These are phyloP conservation scores for Apiospora aurea DNA, from an alignment of 2,329 filamentous ascomycete species.

Conservation along the genomic window DNA sequence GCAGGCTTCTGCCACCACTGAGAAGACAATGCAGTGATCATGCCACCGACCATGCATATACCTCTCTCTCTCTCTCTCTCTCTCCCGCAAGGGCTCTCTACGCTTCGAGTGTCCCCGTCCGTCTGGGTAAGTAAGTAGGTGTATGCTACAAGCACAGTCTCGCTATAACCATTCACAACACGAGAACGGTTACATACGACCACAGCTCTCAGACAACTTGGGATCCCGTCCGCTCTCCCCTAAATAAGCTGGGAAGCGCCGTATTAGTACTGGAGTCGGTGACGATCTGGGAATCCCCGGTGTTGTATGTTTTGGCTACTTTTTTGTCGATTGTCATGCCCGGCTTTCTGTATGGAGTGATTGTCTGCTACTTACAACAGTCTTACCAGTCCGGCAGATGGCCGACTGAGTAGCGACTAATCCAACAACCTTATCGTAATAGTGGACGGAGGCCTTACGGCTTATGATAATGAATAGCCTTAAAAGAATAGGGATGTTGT, in stretches of 20 bases:
- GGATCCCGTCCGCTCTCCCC: slow-evolving; percentile 22
- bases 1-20: neutral
- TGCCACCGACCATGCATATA: no score
- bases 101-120: no score
- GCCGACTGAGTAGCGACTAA: no score
- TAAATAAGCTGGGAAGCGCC: slow-evolving; percentile 21
- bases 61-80: no score
- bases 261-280: slow-evolving; percentile 18
- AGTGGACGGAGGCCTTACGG: neutral
- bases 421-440: no score
- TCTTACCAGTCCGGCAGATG: neutral
- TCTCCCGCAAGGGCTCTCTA: neutral
- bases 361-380: neutral
- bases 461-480: neutral
- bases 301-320: slow-evolving; percentile 13
- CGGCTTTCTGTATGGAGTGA: neutral
- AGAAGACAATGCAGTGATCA: no score
- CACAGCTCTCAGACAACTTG: slow-evolving; percentile 20
- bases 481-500: neutral
- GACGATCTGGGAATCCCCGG: slow-evolving; percentile 19
- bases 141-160: no score
- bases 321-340: neutral
- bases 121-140: no score
- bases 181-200: neutral
- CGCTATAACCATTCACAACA: neutral